Evolutionary conservation across 2,329 filamentous ascomycete genomes (phyloP), one percentile per base, ranked within the genome.

Genomic region (Pseudogymnoascus sp.): DNA sequence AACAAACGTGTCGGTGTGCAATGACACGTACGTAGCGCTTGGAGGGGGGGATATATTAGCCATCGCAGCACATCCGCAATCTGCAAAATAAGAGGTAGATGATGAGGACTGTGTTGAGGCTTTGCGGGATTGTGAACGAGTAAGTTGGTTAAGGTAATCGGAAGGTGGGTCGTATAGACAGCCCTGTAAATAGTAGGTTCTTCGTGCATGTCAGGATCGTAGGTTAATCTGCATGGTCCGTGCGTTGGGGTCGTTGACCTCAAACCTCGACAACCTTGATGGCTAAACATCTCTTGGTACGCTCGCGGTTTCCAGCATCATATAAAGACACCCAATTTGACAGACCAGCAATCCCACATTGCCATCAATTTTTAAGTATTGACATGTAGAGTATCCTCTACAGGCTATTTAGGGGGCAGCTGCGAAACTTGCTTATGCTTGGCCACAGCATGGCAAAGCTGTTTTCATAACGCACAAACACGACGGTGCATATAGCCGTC

Each of bases 11-110:
- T 86, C 84, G 81, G 75, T 77, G 84, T 87, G 83, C 84, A 86
- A 87, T 86, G 84, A 86, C 84, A 86, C 85, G 83, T 83, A 87
- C 85, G 85, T 87, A 75, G 83, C 79, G 69, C 85, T 81, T 63
- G 83, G 78, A 65, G 76, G 18, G 18, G 57, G 35, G 4, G 20
- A 25, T 58, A 18, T 25, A 58, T 8, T 38, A 37, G 57, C 33
- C 57, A 58, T 58, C 25, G 54, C 54, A 58, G 36, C 36, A 36
- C 36, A 28, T 58, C 25, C 9, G 28, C 16, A 54, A 33, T 54
- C 28, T 54, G 28, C 28, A 54, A 28, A 35, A 18, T 28, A 18
- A 20, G 28, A 30, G 22, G 4, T 50, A 16, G 25, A 30, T 50
- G 25, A 20, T 33, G 43, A 30, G 43, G 43, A 18, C 18, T 54